phyloP scores from a whole-genome alignment of 345 rosid genomes.

The Cardamine chenopodiifolia region DNA sequence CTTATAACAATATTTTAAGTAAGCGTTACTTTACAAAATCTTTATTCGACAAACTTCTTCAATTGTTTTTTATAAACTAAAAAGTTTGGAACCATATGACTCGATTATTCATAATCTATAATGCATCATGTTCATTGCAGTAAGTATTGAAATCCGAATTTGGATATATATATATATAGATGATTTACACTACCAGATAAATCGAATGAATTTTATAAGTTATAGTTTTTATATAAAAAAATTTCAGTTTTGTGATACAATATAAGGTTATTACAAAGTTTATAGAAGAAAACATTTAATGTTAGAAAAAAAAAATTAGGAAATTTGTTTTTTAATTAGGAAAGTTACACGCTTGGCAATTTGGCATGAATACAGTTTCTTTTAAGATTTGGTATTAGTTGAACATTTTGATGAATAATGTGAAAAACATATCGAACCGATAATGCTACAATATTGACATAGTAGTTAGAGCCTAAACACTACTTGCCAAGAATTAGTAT shows the following conservation, averaged over 20 bases:
- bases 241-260: not conserved
- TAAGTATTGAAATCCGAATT: not conserved
- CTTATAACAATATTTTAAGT: no score
- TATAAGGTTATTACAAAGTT: not conserved
- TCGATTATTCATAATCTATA: not conserved
- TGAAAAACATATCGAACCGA: not conserved
- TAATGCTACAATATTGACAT: conserved; percentile 10
- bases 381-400: not conserved
- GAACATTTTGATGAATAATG: conserved; percentile 6
- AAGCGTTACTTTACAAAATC: no score
- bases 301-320: not conserved
- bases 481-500: conserved; percentile 15
- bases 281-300: conserved; percentile 2
- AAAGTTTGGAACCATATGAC: not conserved
- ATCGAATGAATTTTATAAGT: not conserved
- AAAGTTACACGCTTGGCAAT: conserved; percentile 10
- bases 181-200: not conserved
- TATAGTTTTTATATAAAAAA: no score
- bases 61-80: not conserved
- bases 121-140: not conserved
- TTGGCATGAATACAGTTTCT: not conserved
- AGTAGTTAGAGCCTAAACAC: conserved; percentile 28
- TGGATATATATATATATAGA: not conserved
- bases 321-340: not conserved
- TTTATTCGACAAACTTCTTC: not conserved